These are phyloP conservation scores for Rhodotorula sp. DNA, from an alignment of 1,284 basidiomycete species.

Conservation along the genomic window DNA sequence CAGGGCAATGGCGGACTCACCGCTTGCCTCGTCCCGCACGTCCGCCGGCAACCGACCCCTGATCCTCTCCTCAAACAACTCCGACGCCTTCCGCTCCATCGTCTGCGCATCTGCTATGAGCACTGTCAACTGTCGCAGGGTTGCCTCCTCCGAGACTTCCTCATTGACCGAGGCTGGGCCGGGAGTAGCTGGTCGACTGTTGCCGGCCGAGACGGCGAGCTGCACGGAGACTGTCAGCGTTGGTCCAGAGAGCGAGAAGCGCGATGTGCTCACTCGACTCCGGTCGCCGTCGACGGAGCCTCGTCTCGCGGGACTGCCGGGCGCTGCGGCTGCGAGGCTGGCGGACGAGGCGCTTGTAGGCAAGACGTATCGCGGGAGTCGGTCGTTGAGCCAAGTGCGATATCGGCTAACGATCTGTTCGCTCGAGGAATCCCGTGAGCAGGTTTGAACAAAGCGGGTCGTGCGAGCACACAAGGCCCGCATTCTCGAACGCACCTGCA, in stretches of 20 bases:
- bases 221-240: neutral
- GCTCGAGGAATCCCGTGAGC: neutral
- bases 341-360: constrained; percentile 22
- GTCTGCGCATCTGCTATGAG: constrained; percentile 64
- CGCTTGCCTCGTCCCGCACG: constrained; percentile 8
- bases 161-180: constrained; percentile 1
- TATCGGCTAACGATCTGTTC: constrained; percentile 72
- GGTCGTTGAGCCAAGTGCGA: constrained; percentile 65
- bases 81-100: constrained; percentile 56
- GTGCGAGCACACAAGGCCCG: too few species aligned
- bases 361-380: constrained; percentile 47
- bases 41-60: neutral
- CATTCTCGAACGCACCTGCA: constrained; percentile 62
- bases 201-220: constrained; percentile 8
- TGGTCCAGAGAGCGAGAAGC: too few species aligned
- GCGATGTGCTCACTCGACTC: constrained; percentile 5
- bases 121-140: constrained; percentile 62
- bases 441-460: too few species aligned
- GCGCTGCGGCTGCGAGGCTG: constrained; percentile 25
- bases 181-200: constrained; percentile 17
- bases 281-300: constrained; percentile 27
- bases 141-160: constrained; percentile 58
- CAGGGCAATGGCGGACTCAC: constrained; percentile 9
- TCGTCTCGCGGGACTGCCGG: neutral
- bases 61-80: constrained; percentile 67